Conservation (phyloP, 768 basidiomycete genomes). For the Calvatia gigantea region DNA sequence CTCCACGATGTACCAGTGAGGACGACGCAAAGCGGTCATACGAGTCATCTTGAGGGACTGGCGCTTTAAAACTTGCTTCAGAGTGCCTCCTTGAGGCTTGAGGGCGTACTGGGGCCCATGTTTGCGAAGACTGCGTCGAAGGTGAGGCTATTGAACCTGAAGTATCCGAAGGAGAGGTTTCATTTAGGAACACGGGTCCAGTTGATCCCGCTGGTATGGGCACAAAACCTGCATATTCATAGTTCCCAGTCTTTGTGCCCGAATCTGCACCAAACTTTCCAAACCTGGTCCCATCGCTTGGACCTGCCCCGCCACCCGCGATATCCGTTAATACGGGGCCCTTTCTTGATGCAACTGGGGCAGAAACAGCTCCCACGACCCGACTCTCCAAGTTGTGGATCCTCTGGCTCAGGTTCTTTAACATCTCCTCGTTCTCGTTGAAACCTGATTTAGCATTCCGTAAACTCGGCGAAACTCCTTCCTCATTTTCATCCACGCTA, state of each 20-base stretch:
- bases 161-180: neutral
- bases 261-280: no score
- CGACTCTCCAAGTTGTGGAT: conserved; percentile 6
- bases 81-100: neutral
- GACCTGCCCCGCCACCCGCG: neutral
- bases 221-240: neutral
- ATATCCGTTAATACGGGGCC: no score
- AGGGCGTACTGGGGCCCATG: neutral
- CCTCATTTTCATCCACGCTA: neutral
- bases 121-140: neutral
- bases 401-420: neutral
- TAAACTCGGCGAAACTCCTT: neutral
- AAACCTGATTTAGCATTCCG: conserved; percentile 2
- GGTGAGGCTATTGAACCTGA: neutral
- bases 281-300: no score
- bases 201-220: neutral
- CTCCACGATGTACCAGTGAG: conserved; percentile 43
- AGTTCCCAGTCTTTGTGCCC: neutral
- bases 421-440: conserved; percentile 4
- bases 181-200: neutral
- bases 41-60: conserved; percentile 1
- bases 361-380: no score
- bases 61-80: neutral
- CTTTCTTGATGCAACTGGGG: no score
- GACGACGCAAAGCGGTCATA: conserved; percentile 31